phyloP scores from a whole-genome alignment of 345 rosid species.

The Diplotaxis tenuifolia region DNA sequence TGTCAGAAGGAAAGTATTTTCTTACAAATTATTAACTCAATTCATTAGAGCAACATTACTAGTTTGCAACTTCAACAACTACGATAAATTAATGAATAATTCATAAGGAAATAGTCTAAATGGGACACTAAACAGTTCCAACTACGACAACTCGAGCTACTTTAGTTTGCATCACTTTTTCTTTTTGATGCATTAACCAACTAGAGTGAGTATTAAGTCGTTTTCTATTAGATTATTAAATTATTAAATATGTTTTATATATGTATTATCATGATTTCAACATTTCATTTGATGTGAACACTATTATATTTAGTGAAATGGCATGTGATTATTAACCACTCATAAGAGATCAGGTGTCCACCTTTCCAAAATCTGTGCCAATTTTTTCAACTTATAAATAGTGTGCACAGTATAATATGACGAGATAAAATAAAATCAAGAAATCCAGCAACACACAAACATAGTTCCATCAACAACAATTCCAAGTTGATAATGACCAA shows the following conservation, averaged over 20 bases:
- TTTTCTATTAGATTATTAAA: slow-evolving; percentile 2
- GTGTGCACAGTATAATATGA: slow-evolving; percentile 28
- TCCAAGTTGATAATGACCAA: background rate
- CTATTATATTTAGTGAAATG: slow-evolving; percentile 27
- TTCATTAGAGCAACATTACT: background rate
- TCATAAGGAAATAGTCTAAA: background rate
- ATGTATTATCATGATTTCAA: slow-evolving; percentile 17
- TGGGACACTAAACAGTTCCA: background rate
- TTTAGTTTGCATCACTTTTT: background rate
- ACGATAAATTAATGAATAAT: background rate
- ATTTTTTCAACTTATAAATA: slow-evolving; percentile 35
- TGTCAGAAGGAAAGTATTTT: background rate
- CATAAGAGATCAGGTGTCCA: slow-evolving; percentile 13
- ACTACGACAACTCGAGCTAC: background rate
- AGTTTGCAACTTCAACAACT: background rate
- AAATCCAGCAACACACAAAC: background rate
- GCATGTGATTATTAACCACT: slow-evolving; percentile 30
- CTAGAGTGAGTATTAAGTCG: slow-evolving; percentile 27
- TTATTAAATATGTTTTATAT: background rate
- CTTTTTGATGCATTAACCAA: background rate
- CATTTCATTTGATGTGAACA: slow-evolving; percentile 22
- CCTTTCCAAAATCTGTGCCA: slow-evolving; percentile 23
- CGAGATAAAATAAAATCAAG: background rate
- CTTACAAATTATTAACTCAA: background rate
- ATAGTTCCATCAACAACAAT: background rate